Evolutionary conservation across 495 filamentous ascomycete species (phyloP), one percentile per base, ranked within the genome.

Genomic region (Aspergillus heteromorphus): DNA sequence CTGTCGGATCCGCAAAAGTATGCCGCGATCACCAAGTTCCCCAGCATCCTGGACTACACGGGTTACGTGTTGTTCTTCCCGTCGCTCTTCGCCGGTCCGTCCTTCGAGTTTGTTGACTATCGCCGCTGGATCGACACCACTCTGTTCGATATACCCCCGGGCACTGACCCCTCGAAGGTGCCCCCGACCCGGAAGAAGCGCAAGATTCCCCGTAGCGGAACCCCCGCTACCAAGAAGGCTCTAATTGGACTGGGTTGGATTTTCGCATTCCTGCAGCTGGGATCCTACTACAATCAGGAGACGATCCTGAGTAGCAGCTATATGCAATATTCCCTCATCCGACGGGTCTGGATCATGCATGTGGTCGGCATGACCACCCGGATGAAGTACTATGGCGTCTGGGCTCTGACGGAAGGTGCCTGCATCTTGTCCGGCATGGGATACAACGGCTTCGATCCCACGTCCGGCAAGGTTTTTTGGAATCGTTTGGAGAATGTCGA

Each of bases 1-100:
- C 81, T 98, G 20, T 87, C 87, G 4, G 91, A 92, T 55, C 80
- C 87, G 53, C 93, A 98, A 65, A 89, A 87, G 64, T 89, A 92
- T 60, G 83, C 88, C 43, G 86, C 87, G 20, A 79, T 98, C 31
- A 73, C 69, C 16, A 60, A 88, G 40, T 77, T 98, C 31, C 93
- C 93, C 0, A 65, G 69, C 23, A 59, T 92, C 4, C 70, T 96
- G 42, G 87, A 98, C 71, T 98, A 87, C 65, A 72, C 83, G 21
- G 92, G 88, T 54, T 98, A 95, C 60, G 88, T 97, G 41, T 73
- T 96, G 31, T 98, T 97, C 78, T 98, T 98, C 70, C 93, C 93
- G 9, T 83, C 87, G 6, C 75, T 98, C 11, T 84, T 97, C 56
- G 85, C 78, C 1, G 93, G 93, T 0, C 93, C 93, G 2, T 83